Evolutionary conservation across 108 stramenopile genomes (phyloP), one percentile per base, ranked within the genome.

Genomic region (Cyclostephanos tholiformis): DNA sequence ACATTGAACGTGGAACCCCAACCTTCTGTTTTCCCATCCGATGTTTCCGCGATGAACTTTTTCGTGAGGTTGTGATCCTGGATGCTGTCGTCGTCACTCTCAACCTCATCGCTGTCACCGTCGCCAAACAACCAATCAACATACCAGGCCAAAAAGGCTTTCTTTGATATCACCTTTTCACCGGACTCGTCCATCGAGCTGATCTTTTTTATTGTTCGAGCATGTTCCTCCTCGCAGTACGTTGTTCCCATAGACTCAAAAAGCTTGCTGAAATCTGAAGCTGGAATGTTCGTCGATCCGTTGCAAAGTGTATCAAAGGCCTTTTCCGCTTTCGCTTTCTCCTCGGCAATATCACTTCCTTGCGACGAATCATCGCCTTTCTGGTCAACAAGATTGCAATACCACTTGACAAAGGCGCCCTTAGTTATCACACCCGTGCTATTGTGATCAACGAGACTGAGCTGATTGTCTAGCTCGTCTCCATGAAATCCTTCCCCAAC

Each of bases 401-500:
- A 95, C 90, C 90, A 95, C 10, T 57, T 58, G 17, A 92, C 81
- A 67, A 95, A 93, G 26, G 82, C 74, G 7, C 48, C 49, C 13
- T 80, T 74, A 2, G 69, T 57, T 11, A 95, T 80, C 17, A 46
- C 59, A 17, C 90, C 90, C 29, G 75, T 69, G 0, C 67, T 69
- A 36, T 69, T 36, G 10, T 84, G 85, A 55, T 90, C 91, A 12
- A 92, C 74, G 11, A 86, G 13, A 36, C 63, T 60, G 1, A 90
- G 67, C 71, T 95, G 92, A 11, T 69, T 80, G 19, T 93, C 86
- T 17, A 83, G 56, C 64, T 93, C 95, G 17, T 91, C 91, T 4
- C 95, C 95, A 75, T 91, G 80, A 68, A 96, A 93, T 39, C 91
- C 92, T 56, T 93, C 94, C 23, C 94, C 91, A 39, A 94, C 68